phyloP scores from a whole-genome alignment of 2,329 filamentous ascomycete genomes.

The Aspergillus neotritici region DNA sequence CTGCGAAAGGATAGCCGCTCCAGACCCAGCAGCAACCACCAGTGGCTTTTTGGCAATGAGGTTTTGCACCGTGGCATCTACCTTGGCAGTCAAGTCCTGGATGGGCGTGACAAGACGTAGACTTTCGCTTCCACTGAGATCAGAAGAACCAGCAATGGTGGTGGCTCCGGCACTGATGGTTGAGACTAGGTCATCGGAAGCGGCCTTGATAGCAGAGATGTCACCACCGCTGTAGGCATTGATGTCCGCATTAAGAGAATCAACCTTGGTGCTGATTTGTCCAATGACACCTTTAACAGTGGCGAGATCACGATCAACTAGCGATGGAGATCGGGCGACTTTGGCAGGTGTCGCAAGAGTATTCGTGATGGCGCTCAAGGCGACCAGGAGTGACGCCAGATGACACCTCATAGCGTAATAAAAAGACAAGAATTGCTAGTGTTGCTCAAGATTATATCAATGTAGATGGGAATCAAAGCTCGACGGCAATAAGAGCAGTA shows the following conservation, averaged over 20 bases:
- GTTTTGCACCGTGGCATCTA: constrained; percentile 16
- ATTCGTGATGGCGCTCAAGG: constrained; percentile 1
- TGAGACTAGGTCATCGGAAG: constrained; percentile 13
- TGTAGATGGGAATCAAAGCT: too few relatives aligned
- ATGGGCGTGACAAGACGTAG: constrained; percentile 16
- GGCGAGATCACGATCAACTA: constrained; percentile 12
- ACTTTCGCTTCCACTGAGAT: constrained; percentile 19
- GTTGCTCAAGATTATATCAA: too few relatives aligned
- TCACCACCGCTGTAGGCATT: constrained; percentile 17
- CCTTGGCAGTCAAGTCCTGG: constrained; percentile 13
- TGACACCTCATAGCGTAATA: too few relatives aligned
- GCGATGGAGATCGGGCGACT: constrained; percentile 2
- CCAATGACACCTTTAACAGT: constrained; percentile 11
- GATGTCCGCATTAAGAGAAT: constrained; percentile 15
- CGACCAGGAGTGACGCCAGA: too few relatives aligned
- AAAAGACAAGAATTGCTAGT: too few relatives aligned
- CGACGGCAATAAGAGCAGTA: too few relatives aligned
- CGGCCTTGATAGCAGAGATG: constrained; percentile 8
- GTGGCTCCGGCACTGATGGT: constrained; percentile 18
- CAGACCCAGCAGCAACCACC: constrained; percentile 17
- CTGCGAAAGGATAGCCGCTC: constrained; percentile 9
- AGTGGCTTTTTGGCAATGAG: constrained; percentile 20
- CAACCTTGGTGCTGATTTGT: constrained; percentile 10
- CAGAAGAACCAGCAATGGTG: constrained; percentile 9
- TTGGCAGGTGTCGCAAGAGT: constrained; percentile 11